Percentiles rank a stretch among this genome's conserved stretches.
Evolutionary conservation across 345 rosid genomes (phyloP).

Genomic region (Punica granatum): DNA sequence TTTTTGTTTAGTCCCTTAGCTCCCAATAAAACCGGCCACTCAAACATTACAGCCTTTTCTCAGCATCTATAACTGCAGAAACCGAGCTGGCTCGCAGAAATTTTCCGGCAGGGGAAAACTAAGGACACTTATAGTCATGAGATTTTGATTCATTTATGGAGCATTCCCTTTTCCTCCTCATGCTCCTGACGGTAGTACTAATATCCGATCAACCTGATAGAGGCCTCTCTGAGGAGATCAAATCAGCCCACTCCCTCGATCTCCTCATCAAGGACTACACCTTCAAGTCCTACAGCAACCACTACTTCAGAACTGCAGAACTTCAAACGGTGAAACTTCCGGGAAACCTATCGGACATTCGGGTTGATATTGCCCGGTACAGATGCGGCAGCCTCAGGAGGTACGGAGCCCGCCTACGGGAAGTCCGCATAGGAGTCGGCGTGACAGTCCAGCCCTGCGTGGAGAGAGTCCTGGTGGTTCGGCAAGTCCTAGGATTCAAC

Average conservation of each 20-base stretch:
- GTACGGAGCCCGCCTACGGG: constrained; percentile 71
- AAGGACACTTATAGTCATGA: not conserved
- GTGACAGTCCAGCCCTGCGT: constrained; percentile 64
- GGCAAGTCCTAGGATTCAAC: constrained; percentile 56
- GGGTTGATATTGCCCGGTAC: constrained; percentile 50
- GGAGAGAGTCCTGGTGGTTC: constrained; percentile 71
- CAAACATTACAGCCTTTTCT: constrained; percentile 4
- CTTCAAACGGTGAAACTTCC: constrained; percentile 52
- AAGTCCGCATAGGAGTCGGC: constrained; percentile 58
- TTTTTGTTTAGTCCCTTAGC: constrained; percentile 3
- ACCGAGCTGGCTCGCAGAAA: not conserved
- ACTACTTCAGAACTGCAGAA: constrained; percentile 44
- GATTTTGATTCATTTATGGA: constrained; percentile 7
- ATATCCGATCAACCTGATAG: not conserved
- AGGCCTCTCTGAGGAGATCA: constrained; percentile 33
- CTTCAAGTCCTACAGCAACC: constrained; percentile 40
- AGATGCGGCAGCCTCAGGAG: constrained; percentile 87
- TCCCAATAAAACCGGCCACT: constrained; percentile 13
- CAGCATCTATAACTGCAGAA: constrained; percentile 6
- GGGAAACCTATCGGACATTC: constrained; percentile 65
- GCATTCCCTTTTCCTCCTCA: constrained; percentile 2
- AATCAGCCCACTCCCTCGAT: constrained; percentile 54
- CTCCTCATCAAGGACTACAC: constrained; percentile 72
- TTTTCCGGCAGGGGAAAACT: not conserved
- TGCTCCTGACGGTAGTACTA: constrained; percentile 11